phyloP scores from a whole-genome alignment of 352 stramenopile genomes.

The Plasmopara muralis region DNA sequence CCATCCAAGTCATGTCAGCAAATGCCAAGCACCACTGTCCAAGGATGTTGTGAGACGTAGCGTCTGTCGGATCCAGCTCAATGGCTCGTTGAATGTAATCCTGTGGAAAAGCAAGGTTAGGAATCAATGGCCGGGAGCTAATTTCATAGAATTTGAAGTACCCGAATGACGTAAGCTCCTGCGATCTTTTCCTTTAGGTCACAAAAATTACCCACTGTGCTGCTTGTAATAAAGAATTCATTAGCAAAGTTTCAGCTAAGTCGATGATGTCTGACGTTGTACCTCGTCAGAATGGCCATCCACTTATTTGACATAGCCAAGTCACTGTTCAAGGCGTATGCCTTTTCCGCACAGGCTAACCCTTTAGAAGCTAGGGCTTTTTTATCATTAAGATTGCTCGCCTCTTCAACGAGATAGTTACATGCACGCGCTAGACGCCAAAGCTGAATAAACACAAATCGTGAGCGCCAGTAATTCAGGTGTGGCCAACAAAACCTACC shows the following conservation, averaged over 20 bases:
- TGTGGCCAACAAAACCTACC: conserved; percentile 15
- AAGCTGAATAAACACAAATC: conserved; percentile 22
- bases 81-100: conserved; percentile 25
- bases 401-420: conserved; percentile 56
- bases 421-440: conserved; percentile 58
- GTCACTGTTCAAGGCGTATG: conserved; percentile 40
- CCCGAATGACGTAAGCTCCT: conserved; percentile 54
- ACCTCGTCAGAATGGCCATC: conserved; percentile 71
- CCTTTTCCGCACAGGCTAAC: conserved; percentile 39
- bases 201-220: conserved; percentile 50
- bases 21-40: conserved; percentile 76
- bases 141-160: conserved; percentile 2
- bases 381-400: conserved; percentile 34
- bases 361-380: conserved; percentile 53
- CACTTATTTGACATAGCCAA: conserved; percentile 59
- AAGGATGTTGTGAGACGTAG: conserved; percentile 61
- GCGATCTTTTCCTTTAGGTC: conserved; percentile 68
- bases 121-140: background rate
- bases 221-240: conserved; percentile 2
- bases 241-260: conserved; percentile 4
- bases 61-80: conserved; percentile 56
- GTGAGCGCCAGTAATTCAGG: background rate
- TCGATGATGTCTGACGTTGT: background rate
- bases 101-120: too few species aligned
- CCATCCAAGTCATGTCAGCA: conserved; percentile 71